Evolutionary conservation across 805 yeast genomes (phyloP).

Genomic region (Metschnikowia corniflorae): DNA sequence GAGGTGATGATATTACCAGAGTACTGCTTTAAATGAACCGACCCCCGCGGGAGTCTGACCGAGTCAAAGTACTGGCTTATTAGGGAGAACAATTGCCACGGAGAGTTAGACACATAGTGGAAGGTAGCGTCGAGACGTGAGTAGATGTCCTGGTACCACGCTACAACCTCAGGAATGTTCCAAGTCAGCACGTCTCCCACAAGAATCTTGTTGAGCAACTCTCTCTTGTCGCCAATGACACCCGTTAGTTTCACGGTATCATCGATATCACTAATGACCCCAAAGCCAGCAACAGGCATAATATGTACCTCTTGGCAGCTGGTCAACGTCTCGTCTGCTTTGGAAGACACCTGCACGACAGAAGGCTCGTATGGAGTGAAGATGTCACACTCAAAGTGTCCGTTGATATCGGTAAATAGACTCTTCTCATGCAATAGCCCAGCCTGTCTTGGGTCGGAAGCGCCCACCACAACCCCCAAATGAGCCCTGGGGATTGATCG

Average conservation of each 20-base stretch:
- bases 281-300: slow-evolving; percentile 50
- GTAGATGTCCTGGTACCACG: slow-evolving; percentile 61
- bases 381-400: slow-evolving; percentile 57
- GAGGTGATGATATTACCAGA: slow-evolving; percentile 78
- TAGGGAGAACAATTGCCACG: slow-evolving; percentile 78
- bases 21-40: slow-evolving; percentile 85
- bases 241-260: slow-evolving; percentile 93
- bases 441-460: slow-evolving; percentile 31
- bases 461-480: slow-evolving; percentile 52
- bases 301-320: slow-evolving; percentile 44
- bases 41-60: slow-evolving; percentile 68
- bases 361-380: slow-evolving; percentile 60
- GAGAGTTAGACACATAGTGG: slow-evolving; percentile 94
- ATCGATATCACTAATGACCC: slow-evolving; percentile 86
- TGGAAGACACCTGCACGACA: slow-evolving; percentile 48
- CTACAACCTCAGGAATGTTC: slow-evolving; percentile 68
- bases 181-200: slow-evolving; percentile 63
- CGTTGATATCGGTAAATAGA: slow-evolving; percentile 58
- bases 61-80: slow-evolving; percentile 53
- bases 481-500: slow-evolving; percentile 58
- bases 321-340: slow-evolving; percentile 45
- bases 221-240: slow-evolving; percentile 81
- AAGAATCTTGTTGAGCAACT: slow-evolving; percentile 74
- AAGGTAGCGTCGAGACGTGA: slow-evolving; percentile 50
- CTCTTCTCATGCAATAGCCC: slow-evolving; percentile 25